Evolutionary conservation across 306 rosid genomes (phyloP).

Genomic region (Pyrus bretschneideri): DNA sequence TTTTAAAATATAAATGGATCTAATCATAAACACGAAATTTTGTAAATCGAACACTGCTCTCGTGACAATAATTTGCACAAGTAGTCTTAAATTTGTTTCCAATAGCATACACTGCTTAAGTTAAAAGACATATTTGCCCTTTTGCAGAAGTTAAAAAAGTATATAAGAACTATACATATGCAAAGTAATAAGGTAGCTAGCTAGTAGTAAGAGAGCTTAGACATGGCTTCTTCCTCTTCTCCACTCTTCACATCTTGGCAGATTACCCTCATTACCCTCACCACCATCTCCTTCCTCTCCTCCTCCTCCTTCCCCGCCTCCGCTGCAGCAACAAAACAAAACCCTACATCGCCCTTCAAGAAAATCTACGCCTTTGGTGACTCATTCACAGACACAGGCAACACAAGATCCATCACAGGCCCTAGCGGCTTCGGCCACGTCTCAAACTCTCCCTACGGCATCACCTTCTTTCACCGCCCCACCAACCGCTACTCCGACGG

Average conservation of each 20-base stretch:
- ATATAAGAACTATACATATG: neutral
- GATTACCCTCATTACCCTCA: constrained; percentile 8
- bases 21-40: no score
- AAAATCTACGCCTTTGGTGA: constrained; percentile 84
- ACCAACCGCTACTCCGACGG: constrained; percentile 91
- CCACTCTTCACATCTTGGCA: neutral
- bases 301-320: constrained; percentile 16
- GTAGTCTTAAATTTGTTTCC: neutral
- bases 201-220: neutral
- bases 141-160: neutral
- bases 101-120: no score
- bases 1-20: no score
- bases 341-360: constrained; percentile 40
- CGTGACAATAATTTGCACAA: neutral
- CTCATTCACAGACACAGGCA: constrained; percentile 95
- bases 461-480: constrained; percentile 70
- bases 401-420: constrained; percentile 58
- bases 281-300: constrained; percentile 26
- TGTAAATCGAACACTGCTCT: no score
- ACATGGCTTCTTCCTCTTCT: constrained; percentile 23
- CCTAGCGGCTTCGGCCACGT: constrained; percentile 83
- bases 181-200: neutral
- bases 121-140: neutral
- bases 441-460: constrained; percentile 65
- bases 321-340: constrained; percentile 5